Evolutionary conservation across 805 yeast species (phyloP).

Genomic region (Alloascoidea africana): DNA sequence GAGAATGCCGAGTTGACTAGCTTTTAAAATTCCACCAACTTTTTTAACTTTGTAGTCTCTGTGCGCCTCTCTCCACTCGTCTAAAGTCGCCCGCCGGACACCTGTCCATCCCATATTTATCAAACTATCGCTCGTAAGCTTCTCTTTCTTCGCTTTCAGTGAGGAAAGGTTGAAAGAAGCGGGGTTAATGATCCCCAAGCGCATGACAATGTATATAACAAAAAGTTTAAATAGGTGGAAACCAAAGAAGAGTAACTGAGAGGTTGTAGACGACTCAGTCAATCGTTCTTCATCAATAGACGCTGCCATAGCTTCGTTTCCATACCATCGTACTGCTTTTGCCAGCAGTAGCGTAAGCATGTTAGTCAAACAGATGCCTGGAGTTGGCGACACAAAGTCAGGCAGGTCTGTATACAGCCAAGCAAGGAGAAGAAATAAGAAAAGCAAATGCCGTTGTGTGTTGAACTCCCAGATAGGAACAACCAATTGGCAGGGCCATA

Average conservation of each 20-base stretch:
- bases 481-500: constrained; percentile 53
- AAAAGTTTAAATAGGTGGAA: constrained; percentile 54
- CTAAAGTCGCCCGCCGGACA: constrained; percentile 53
- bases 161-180: constrained; percentile 28
- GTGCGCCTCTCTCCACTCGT: constrained; percentile 55
- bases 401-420: constrained; percentile 96
- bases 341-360: constrained; percentile 22
- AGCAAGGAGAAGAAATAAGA: constrained; percentile 22
- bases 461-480: constrained; percentile 54
- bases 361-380: constrained; percentile 71
- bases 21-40: constrained; percentile 64
- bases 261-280: constrained; percentile 13
- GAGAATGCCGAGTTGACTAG: constrained; percentile 61
- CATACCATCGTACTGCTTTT: constrained; percentile 6
- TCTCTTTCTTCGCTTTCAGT: constrained; percentile 27
- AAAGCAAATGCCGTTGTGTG: constrained; percentile 16
- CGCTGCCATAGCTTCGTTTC: constrained; percentile 4
- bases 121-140: constrained; percentile 26
- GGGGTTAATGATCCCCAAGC: constrained; percentile 73
- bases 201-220: constrained; percentile 39
- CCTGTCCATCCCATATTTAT: constrained; percentile 89
- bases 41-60: constrained; percentile 47
- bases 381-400: constrained; percentile 78
- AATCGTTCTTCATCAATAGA: neutral
- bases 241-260: constrained; percentile 51